phyloP scores from a whole-genome alignment of 129 eudicot species.

The Chrysanthemum seticuspe region DNA sequence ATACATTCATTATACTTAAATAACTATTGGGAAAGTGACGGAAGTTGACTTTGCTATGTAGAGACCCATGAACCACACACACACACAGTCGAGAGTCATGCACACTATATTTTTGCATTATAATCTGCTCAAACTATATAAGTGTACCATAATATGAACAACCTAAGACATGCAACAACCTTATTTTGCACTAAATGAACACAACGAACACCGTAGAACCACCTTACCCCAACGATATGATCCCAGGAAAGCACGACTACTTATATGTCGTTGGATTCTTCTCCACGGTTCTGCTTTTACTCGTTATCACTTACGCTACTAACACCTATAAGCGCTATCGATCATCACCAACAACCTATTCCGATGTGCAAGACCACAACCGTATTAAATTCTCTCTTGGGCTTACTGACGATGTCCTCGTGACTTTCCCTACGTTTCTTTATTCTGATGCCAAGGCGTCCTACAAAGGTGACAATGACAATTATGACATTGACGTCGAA shows the following conservation, averaged over 20 bases:
- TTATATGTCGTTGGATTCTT: slow-evolving; percentile 4
- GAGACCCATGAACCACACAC: neutral
- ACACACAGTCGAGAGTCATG: neutral
- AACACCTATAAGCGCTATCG: neutral
- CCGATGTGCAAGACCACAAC: neutral
- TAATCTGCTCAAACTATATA: neutral
- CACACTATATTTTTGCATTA: neutral
- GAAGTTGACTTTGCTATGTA: neutral
- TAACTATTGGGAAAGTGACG: neutral
- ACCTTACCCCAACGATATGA: neutral
- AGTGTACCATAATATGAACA: neutral
- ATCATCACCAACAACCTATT: neutral
- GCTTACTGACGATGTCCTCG: slow-evolving; percentile 30
- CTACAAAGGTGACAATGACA: neutral
- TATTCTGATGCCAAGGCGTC: slow-evolving; percentile 21
- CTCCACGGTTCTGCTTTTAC: neutral
- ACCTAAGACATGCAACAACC: neutral
- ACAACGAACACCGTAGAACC: slow-evolving; percentile 1
- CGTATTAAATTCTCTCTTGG: slow-evolving; percentile 22
- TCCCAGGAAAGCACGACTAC: neutral
- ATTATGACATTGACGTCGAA: neutral
- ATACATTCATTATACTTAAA: too few relatives aligned
- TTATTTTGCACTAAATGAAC: neutral
- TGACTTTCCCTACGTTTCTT: slow-evolving; percentile 31
- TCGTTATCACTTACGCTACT: neutral